Percentiles rank a stretch among this genome's conserved stretches.
These are phyloP conservation scores for Pestalotiopsis sp. DNA, from an alignment of 2,329 filamentous ascomycete genomes.

Conservation along the genomic window DNA sequence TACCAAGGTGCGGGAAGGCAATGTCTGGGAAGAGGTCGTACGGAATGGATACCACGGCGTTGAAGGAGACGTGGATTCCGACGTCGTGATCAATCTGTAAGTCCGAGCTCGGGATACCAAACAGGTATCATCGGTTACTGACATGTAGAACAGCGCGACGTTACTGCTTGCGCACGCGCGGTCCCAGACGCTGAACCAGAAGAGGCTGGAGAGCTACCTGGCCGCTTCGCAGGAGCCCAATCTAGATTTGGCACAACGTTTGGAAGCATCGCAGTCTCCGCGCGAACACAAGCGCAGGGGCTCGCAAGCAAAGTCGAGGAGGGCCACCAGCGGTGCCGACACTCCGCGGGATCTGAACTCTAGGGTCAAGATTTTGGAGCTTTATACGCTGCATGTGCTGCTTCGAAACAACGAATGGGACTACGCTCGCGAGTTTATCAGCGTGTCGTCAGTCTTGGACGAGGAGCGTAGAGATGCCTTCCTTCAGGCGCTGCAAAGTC, in stretches of 20 bases:
- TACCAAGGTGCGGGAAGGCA: slow-evolving; percentile 82
- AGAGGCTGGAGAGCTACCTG: slow-evolving; percentile 85
- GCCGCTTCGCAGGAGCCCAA: slow-evolving; percentile 74
- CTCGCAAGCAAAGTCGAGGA: slow-evolving; percentile 48
- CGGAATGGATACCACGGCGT: slow-evolving; percentile 83
- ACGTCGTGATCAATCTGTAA: slow-evolving; percentile 89
- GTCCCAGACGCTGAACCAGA: slow-evolving; percentile 82
- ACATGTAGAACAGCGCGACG: slow-evolving; percentile 67
- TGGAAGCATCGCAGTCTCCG: slow-evolving; percentile 49
- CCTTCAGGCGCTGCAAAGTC: slow-evolving; percentile 78
- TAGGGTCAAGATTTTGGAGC: slow-evolving; percentile 87
- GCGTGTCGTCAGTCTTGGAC: slow-evolving; percentile 82
- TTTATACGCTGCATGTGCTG: slow-evolving; percentile 95
- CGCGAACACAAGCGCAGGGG: slow-evolving; percentile 27
- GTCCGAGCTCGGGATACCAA: slow-evolving; percentile 29
- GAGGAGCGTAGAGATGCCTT: slow-evolving; percentile 91
- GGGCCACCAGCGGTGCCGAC: slow-evolving; percentile 65
- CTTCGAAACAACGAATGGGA: slow-evolving; percentile 95
- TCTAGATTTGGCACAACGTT: slow-evolving; percentile 70
- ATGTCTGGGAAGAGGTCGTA: slow-evolving; percentile 94
- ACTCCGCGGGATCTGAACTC: slow-evolving; percentile 84
- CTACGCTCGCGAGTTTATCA: slow-evolving; percentile 90
- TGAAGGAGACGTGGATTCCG: slow-evolving; percentile 89
- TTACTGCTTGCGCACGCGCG: slow-evolving; percentile 88
- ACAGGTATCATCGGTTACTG: slow-evolving; percentile 2